These are phyloP conservation scores for Salix exigua DNA, from an alignment of 345 rosid genomes.

Conservation along the genomic window DNA sequence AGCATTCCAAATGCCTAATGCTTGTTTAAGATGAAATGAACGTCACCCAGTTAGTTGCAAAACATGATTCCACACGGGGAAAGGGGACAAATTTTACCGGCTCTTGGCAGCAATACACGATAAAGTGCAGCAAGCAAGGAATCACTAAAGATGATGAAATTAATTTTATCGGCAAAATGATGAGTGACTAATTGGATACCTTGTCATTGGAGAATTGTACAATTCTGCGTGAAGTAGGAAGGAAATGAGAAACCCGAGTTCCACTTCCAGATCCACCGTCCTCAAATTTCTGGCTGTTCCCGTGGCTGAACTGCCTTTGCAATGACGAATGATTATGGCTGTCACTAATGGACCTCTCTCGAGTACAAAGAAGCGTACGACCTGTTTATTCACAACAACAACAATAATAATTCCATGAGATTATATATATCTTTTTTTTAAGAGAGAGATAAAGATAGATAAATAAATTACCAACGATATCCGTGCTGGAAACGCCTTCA, in stretches of 20 bases:
- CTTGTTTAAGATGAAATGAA: too few relatives aligned
- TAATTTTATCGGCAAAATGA: not conserved
- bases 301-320: constrained; percentile 70
- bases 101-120: not conserved
- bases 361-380: constrained; percentile 68
- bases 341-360: constrained; percentile 60
- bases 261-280: constrained; percentile 52
- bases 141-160: not conserved
- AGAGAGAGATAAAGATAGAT: not conserved
- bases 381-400: constrained; percentile 38
- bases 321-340: constrained; percentile 54
- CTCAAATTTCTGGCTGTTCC: constrained; percentile 52
- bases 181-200: constrained; percentile 20
- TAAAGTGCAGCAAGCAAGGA: not conserved
- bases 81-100: too few relatives aligned
- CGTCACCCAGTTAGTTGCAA: too few relatives aligned
- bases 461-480: constrained; percentile 53
- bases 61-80: not conserved
- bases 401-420: too few relatives aligned
- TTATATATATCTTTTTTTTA: not conserved
- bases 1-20: too few relatives aligned
- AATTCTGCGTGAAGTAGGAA: constrained; percentile 73
- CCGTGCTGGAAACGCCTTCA: constrained; percentile 81
- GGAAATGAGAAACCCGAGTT: constrained; percentile 68
- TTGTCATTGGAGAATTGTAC: constrained; percentile 76